phyloP scores from a whole-genome alignment of 257 asterid genomes.

The Mitragyna speciosa region DNA sequence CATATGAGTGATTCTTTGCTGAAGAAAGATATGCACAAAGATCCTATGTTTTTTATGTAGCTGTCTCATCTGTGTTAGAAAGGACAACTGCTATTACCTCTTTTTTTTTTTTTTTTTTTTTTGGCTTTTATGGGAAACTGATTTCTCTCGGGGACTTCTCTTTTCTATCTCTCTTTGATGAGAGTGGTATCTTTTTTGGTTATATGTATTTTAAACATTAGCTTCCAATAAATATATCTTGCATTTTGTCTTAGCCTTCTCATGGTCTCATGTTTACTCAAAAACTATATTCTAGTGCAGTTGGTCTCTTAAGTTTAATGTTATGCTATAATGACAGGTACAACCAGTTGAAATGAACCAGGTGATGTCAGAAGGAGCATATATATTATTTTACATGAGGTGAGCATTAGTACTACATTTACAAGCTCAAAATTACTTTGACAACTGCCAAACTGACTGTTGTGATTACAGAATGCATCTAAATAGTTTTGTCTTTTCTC shows the following conservation, averaged over 20 bases:
- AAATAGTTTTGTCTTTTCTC: not conserved
- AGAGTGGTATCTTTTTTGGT: not conserved
- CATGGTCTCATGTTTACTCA: not conserved
- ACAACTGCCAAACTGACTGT: not conserved
- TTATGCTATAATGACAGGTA: constrained; percentile 46
- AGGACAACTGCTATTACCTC: not conserved
- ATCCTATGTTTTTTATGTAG: not conserved
- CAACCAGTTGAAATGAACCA: constrained; percentile 60
- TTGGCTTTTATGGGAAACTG: not conserved
- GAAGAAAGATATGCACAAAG: not conserved
- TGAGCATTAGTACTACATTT: constrained; percentile 21
- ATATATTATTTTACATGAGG: constrained; percentile 87
- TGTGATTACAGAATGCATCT: not conserved
- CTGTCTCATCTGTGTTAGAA: not conserved
- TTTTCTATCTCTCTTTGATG: not conserved
- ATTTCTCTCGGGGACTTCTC: not conserved
- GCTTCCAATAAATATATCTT: not conserved
- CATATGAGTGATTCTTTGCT: not conserved
- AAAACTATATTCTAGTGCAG: not conserved
- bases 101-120: not conserved
- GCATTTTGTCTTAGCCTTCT: not conserved
- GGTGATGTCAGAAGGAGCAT: constrained; percentile 86
- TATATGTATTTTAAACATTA: not conserved
- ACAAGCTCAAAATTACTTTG: not conserved
- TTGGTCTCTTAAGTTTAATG: constrained; percentile 3